phyloP scores from a whole-genome alignment of 202 grass and related monocot species.

The Saccharum hybrid region DNA sequence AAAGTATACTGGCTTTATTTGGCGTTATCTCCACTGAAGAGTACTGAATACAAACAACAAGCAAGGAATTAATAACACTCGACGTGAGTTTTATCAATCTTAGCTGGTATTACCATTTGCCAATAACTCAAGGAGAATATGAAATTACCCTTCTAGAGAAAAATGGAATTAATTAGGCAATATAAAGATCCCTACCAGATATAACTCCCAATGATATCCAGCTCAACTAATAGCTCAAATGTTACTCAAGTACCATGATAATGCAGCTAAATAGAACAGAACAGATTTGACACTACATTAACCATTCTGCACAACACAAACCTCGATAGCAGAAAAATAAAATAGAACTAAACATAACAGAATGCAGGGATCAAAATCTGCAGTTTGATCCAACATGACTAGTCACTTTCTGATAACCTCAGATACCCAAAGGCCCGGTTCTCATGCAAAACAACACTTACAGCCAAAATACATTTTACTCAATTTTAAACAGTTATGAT shows the following conservation, averaged over 20 bases:
- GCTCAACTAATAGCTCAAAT: not conserved
- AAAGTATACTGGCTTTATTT: conserved; percentile 64
- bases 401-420: conserved; percentile 13
- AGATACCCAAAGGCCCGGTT: conserved; percentile 18
- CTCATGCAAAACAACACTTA: not conserved
- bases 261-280: not conserved
- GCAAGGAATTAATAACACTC: conserved; percentile 35
- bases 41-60: conserved; percentile 60
- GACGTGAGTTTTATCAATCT: not conserved
- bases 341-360: conserved; percentile 4
- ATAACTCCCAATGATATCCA: not conserved
- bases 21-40: conserved; percentile 47
- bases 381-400: not conserved
- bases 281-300: not conserved
- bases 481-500: not conserved
- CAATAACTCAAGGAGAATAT: not conserved
- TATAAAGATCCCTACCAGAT: not conserved
- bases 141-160: not conserved
- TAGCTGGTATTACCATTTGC: not conserved
- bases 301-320: not conserved
- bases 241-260: not conserved
- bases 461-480: not conserved
- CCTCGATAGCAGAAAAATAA: not conserved
- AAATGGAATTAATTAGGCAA: not conserved
- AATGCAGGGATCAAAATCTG: conserved; percentile 10